These are phyloP conservation scores for Psilocybe cubensis DNA, from an alignment of 768 basidiomycete genomes.

Conservation along the genomic window DNA sequence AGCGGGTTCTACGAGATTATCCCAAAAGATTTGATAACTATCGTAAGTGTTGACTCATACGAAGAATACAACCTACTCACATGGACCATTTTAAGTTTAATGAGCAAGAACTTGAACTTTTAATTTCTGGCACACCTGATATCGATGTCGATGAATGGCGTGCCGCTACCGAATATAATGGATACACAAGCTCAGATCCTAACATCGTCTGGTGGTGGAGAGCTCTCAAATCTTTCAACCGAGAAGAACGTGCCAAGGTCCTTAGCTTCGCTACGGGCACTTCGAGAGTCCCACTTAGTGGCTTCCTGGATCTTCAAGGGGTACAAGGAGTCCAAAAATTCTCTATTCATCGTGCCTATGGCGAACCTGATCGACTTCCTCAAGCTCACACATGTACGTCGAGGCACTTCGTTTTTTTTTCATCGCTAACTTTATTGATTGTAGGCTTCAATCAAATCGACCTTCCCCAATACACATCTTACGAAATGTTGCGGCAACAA, in stretches of 20 bases:
- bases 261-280: slow-evolving; percentile 96
- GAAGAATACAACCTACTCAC: neutral
- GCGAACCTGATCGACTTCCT: slow-evolving; percentile 80
- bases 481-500: slow-evolving; percentile 94
- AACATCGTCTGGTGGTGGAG: slow-evolving; percentile 99
- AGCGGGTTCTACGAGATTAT: slow-evolving; percentile 97
- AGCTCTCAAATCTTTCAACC: slow-evolving; percentile 94
- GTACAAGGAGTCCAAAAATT: slow-evolving; percentile 94
- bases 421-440: slow-evolving; percentile 14
- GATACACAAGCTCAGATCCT: slow-evolving; percentile 87
- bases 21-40: slow-evolving; percentile 92
- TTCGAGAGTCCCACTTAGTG: slow-evolving; percentile 91
- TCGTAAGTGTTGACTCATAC: slow-evolving; percentile 54
- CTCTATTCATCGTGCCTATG: slow-evolving; percentile 94
- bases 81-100: slow-evolving; percentile 67
- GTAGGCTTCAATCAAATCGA: slow-evolving; percentile 94
- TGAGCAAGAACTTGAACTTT: slow-evolving; percentile 90
- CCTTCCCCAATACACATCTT: slow-evolving; percentile 92
- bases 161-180: slow-evolving; percentile 88
- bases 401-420: slow-evolving; percentile 11
- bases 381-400: slow-evolving; percentile 87
- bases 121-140: slow-evolving; percentile 97
- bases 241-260: slow-evolving; percentile 95
- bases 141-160: slow-evolving; percentile 99
- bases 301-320: slow-evolving; percentile 94